Evolutionary conservation across 306 rosid genomes (phyloP).

Genomic region (Betula pendula): DNA sequence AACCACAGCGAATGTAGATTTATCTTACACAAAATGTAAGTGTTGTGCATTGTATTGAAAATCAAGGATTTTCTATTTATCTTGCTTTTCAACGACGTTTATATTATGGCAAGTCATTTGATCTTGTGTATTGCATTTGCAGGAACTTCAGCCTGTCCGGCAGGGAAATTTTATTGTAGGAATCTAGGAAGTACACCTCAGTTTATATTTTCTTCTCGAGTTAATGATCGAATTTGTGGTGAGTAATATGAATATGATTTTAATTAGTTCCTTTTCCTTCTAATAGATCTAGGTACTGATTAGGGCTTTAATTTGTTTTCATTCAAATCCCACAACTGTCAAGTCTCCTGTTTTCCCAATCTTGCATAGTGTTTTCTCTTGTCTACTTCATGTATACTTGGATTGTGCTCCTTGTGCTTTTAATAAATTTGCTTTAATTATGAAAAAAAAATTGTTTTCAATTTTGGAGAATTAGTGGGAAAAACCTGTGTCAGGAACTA

Average conservation of each 20-base stretch:
- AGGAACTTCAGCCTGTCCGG: conserved; percentile 92
- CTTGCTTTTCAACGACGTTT: conserved; percentile 5
- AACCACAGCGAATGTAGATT: not conserved
- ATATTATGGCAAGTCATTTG: conserved; percentile 23
- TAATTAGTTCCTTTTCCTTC: not conserved
- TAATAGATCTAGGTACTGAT: conserved; percentile 4
- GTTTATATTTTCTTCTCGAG: conserved; percentile 74
- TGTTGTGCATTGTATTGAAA: not conserved
- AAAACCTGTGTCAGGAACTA: not conserved
- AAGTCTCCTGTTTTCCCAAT: no score
- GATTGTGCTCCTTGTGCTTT: no score
- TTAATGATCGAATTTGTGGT: conserved; percentile 87
- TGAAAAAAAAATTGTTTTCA: not conserved
- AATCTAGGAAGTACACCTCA: conserved; percentile 83
- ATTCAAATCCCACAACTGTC: not conserved
- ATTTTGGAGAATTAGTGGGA: not conserved
- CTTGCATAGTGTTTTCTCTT: no score
- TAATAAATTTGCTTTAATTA: no score
- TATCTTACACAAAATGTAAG: not conserved
- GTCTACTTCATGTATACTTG: no score
- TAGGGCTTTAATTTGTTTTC: conserved; percentile 1
- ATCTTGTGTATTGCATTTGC: conserved; percentile 31
- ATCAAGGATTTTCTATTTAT: not conserved
- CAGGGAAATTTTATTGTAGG: conserved; percentile 72
- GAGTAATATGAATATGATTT: conserved; percentile 25